Conservation (phyloP, 1,284 basidiomycete species). For the Ustilago esculenta region DNA sequence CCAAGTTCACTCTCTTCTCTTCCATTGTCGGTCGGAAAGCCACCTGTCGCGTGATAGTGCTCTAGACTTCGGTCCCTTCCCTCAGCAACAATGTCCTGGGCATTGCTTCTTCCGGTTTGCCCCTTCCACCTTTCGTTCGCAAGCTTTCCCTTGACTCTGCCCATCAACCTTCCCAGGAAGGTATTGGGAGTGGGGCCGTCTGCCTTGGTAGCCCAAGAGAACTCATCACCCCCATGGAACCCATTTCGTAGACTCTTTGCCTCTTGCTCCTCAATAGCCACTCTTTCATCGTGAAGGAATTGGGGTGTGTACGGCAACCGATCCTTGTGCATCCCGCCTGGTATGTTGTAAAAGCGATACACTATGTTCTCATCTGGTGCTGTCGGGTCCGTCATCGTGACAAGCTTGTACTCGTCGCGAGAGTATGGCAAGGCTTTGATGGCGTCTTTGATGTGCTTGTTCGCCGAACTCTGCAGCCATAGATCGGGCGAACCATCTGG, state of each 20-base stretch:
- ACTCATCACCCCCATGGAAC: no score
- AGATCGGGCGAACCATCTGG: no score
- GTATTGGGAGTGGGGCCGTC: no score
- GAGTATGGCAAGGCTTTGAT: neutral
- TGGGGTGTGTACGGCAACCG: no score
- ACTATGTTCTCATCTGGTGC: neutral
- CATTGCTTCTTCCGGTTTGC: neutral
- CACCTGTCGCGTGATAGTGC: slow-evolving; percentile 7
- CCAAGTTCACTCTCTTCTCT: neutral
- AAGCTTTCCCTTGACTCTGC: neutral
- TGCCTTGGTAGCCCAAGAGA: no score
- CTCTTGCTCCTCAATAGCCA: no score
- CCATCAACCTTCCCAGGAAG: no score
- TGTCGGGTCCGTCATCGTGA: neutral
- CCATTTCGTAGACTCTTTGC: no score
- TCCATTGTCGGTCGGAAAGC: neutral
- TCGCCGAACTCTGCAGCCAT: neutral
- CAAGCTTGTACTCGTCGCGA: no score
- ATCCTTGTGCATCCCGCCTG: no score
- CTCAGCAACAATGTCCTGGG: neutral
- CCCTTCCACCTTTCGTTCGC: neutral
- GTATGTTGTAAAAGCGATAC: neutral
- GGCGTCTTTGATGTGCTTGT: slow-evolving; percentile 1
- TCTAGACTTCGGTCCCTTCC: neutral
- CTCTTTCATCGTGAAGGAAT: no score